Evolutionary conservation across 2,329 filamentous ascomycete genomes (phyloP).

Genomic region (Fusarium sp.): DNA sequence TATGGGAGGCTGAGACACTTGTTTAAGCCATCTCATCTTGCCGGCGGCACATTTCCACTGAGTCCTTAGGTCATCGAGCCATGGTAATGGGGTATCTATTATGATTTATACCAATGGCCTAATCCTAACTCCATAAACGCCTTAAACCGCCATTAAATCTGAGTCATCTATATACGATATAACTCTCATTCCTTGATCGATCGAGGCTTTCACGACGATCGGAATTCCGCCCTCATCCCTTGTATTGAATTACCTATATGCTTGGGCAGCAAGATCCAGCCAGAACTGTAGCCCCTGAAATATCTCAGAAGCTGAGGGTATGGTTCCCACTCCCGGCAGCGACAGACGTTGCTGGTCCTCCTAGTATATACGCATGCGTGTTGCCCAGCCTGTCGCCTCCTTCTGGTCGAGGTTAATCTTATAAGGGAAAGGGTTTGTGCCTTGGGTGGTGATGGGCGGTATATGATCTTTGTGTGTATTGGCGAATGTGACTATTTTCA

Average conservation of each 20-base stretch:
- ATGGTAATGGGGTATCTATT: slow-evolving; percentile 48
- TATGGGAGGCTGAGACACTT: slow-evolving; percentile 1
- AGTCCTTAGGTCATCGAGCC: slow-evolving; percentile 6
- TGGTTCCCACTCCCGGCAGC: background rate
- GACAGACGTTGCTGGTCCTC: background rate
- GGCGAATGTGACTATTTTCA: slow-evolving; percentile 91
- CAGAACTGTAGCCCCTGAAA: background rate
- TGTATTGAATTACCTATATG: background rate
- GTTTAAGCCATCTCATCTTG: slow-evolving; percentile 7
- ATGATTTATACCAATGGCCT: slow-evolving; percentile 24
- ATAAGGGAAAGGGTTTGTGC: slow-evolving; percentile 95
- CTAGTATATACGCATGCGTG: slow-evolving; percentile 82
- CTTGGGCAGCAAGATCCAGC: background rate
- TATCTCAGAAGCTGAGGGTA: background rate
- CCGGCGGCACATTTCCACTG: background rate
- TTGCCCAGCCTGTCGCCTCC: slow-evolving; percentile 79
- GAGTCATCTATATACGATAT: slow-evolving; percentile 16
- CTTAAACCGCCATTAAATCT: slow-evolving; percentile 23
- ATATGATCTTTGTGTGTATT: slow-evolving; percentile 96
- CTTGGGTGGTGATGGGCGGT: slow-evolving; percentile 94
- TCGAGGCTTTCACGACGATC: background rate
- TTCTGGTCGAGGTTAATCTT: slow-evolving; percentile 92
- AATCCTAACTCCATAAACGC: slow-evolving; percentile 39
- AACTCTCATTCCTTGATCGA: background rate
- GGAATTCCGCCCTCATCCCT: background rate